Conservation (phyloP, 345 rosid species). For the Hypericum androsaemum region DNA sequence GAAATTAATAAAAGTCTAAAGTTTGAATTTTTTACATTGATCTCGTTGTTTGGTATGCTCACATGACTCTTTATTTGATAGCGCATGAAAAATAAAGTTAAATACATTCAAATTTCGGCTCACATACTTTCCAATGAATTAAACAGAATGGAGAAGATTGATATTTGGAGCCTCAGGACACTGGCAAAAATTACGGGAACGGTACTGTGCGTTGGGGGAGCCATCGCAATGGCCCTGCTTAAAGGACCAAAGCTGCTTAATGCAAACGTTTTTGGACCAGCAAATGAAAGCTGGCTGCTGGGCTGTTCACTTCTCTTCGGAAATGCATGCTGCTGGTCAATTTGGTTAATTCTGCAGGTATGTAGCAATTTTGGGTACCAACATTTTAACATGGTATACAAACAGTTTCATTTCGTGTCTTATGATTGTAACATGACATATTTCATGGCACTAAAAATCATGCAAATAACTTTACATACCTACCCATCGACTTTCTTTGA, state of each 20-base stretch:
- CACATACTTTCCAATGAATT: too few relatives aligned
- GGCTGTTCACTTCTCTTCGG: conserved; percentile 41
- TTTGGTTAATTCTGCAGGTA: conserved; percentile 21
- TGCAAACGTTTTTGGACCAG: conserved; percentile 17
- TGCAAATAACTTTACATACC: too few relatives aligned
- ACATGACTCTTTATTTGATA: too few relatives aligned
- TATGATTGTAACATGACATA: too few relatives aligned
- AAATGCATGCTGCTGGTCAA: conserved; percentile 46
- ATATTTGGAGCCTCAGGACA: conserved; percentile 14
- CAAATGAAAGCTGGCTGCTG: conserved; percentile 30
- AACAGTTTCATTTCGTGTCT: too few relatives aligned
- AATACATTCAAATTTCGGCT: too few relatives aligned
- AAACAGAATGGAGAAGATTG: too few relatives aligned
- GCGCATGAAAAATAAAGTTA: too few relatives aligned
- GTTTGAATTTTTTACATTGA: conserved; percentile 3
- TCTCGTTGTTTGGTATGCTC: neutral
- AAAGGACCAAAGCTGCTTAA: conserved; percentile 44
- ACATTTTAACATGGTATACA: too few relatives aligned
- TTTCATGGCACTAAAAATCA: too few relatives aligned
- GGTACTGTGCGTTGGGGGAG: conserved; percentile 38
- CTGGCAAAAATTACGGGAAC: conserved; percentile 32
- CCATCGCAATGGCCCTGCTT: conserved; percentile 49
- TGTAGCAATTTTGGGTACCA: too few relatives aligned
- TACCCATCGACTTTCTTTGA: too few relatives aligned
- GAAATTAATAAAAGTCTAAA: neutral